Evolutionary conservation across 345 rosid species (phyloP).

Genomic region (Mallotus nudiflorus): DNA sequence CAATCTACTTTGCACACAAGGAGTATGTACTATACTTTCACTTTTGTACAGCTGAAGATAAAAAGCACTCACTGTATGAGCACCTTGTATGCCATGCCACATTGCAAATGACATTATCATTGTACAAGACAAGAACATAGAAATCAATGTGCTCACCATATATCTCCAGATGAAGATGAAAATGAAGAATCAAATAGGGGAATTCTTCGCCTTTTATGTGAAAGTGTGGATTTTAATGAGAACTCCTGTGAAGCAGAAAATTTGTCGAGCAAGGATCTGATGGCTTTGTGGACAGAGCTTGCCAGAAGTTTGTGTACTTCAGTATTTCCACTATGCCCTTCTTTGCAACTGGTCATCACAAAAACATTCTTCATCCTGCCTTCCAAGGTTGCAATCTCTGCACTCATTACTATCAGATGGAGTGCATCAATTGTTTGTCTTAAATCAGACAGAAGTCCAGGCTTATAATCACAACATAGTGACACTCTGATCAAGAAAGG

Average conservation of each 20-base stretch:
- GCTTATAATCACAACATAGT: constrained; percentile 54
- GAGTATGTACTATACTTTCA: neutral
- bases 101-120: constrained; percentile 10
- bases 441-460: constrained; percentile 50
- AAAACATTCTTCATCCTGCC: constrained; percentile 50
- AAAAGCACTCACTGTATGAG: constrained; percentile 14
- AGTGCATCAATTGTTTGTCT: constrained; percentile 50
- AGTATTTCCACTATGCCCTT: constrained; percentile 7
- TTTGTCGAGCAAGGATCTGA: constrained; percentile 48
- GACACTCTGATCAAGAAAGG: constrained; percentile 41
- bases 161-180: constrained; percentile 40
- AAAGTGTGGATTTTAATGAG: constrained; percentile 36
- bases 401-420: constrained; percentile 39
- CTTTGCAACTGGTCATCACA: constrained; percentile 35
- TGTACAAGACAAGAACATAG: neutral
- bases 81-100: neutral
- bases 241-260: constrained; percentile 38
- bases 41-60: constrained; percentile 10
- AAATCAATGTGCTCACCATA: constrained; percentile 27
- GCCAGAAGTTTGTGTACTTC: constrained; percentile 25
- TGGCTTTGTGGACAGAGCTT: constrained; percentile 32
- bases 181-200: constrained; percentile 43
- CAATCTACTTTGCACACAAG: neutral
- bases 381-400: constrained; percentile 56
- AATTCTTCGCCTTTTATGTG: constrained; percentile 47